Conservation (phyloP, 2,329 filamentous ascomycete species). For the Tolypocladium album region DNA sequence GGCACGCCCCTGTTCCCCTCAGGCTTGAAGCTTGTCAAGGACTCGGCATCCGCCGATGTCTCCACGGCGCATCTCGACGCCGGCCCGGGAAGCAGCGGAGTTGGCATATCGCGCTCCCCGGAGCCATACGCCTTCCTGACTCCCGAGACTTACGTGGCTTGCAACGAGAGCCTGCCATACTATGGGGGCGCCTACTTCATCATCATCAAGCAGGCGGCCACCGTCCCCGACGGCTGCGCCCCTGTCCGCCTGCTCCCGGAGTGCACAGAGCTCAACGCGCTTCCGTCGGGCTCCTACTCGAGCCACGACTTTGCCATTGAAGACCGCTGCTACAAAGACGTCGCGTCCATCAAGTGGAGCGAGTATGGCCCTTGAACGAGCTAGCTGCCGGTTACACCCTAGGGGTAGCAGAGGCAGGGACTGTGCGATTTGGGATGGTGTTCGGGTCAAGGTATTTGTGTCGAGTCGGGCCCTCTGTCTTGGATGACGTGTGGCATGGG, state of each 20-base stretch:
- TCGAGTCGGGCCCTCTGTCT: background rate
- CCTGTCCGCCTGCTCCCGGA: conserved; percentile 28
- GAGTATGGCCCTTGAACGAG: conserved; percentile 10
- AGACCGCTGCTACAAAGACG: conserved; percentile 26
- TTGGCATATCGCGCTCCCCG: conserved; percentile 19
- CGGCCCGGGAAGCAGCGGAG: conserved; percentile 20
- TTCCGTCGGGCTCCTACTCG: conserved; percentile 19
- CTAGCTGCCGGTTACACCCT: too few relatives aligned
- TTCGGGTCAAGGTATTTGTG: background rate
- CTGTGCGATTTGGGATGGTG: background rate
- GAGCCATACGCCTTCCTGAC: conserved; percentile 17
- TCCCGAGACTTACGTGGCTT: conserved; percentile 28
- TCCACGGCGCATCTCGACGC: conserved; percentile 12
- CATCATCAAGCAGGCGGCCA: conserved; percentile 23
- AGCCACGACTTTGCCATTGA: conserved; percentile 26
- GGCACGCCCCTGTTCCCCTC: conserved; percentile 24
- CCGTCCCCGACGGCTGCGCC: conserved; percentile 26
- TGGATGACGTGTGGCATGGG: background rate
- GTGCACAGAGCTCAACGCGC: conserved; percentile 23
- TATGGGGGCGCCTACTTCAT: conserved; percentile 22
- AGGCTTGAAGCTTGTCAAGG: conserved; percentile 17
- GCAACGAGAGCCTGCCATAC: conserved; percentile 26
- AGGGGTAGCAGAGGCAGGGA: background rate
- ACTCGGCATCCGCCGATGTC: conserved; percentile 18
- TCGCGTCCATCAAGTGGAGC: conserved; percentile 25